Base-by-base conservation (phyloP, 2,329 filamentous ascomycete species). In the Nannizziopsis barbatae region DNA sequence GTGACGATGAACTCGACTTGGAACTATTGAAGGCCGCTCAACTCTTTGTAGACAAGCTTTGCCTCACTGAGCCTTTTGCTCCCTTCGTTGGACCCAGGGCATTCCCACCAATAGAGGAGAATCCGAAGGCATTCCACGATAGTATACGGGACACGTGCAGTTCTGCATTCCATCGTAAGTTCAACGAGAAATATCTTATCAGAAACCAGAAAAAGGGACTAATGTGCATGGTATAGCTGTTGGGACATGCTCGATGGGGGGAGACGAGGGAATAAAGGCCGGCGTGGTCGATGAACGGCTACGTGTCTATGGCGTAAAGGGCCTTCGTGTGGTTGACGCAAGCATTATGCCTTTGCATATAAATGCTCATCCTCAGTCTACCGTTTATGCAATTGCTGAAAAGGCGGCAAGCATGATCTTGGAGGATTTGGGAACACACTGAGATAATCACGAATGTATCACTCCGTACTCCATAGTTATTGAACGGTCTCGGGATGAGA, bases 241-340 rank as follows among this genome's bases (percentile, higher is more conserved):
- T n/a, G 70, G 69, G 1, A 71, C 67, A 0, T 70, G 66, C 42
- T 64, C 69, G 0, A 67, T 73, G 67, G 70, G 70, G 9, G 62
- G 60, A 4, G 36, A 18, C 8, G 42, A 37, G 5, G 33, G 33
- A 11, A 8, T 14, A 5, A 37, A 37, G 12, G 42, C 42, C 20
- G 42, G 42, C 3, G 57, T 61, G 11, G 58, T 61, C 1, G 57
- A 60, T 50, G 43, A 40, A 2, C 49, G 54, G 11, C 48, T 58
- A n/a, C 51, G 53, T 10, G 58, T 61, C 38, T 42, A 51, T 14
- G 55, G 55, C 6, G 47, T 55, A 3, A 22, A 50, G 14, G 41
- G 38, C 4, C 56, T 67, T 1, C 49, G 63, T 2, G 57, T 66
- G 3, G 61, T 65, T 8, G 65, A 68, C 52, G 62, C 63, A 7